Evolutionary conservation across 306 rosid species (phyloP), one percentile per base, ranked within the genome.

Genomic region (Senna tora): DNA sequence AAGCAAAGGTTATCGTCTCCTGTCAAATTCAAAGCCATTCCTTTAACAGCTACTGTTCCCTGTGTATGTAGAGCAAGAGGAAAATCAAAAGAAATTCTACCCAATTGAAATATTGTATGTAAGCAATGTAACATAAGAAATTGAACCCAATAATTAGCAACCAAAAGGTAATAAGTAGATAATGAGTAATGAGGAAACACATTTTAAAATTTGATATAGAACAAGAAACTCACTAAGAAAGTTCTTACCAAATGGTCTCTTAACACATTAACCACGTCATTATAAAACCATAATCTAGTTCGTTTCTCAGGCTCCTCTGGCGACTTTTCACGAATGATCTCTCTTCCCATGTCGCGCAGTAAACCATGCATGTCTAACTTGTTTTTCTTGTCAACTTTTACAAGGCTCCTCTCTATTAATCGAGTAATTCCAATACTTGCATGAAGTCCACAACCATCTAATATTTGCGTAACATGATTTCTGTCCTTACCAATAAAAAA

Each of bases 331-430:
- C 65, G 65, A 7, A 33, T 58, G 6, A 58, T 58, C 38, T 58
- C 45, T 4, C 22, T 58, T 32, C 65, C 65, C 65, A 58, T 58
- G 13, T 32, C 65, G 15, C 43, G 65, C 4, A 58, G 0, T 9
- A 58, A 33, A 38, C 9, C 22, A 58, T 58, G 65, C 15, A 58
- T 58, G 7, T 58, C 65, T 15, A 58, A 41, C 43, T 58, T 58
- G 16, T 58, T 58, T 6, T 58, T 33, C 22, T 58, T 33, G 7
- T 5, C 43, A 32, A 58, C 45, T n/a, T 9, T 58, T 33, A 58
- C 45, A 33, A 58, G 43, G 14, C 65, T 58, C 10, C 0, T 14
- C 14, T 58, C 65, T 2, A 58, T n/a, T 0, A 58, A 0, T 7
- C 65, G 65, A n/a, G 4, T 33, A 58, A 58, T 58, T 58, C 25